Base-by-base conservation (phyloP, 1,139 yeast species). In the Magnusiomyces sp. region DNA sequence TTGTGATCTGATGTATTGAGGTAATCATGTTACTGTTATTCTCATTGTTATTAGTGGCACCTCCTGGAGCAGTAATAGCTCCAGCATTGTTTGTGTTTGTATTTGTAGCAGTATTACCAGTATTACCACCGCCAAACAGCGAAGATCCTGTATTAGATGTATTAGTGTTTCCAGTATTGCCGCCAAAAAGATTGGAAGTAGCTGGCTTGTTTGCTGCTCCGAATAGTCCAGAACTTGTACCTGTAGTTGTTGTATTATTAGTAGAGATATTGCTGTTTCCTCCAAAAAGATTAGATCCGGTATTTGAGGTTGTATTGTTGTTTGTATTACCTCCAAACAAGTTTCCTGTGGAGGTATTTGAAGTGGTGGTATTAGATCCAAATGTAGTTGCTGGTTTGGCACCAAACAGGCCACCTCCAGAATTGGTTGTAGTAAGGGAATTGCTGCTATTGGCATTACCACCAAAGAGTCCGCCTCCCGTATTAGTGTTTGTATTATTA, bases 1-100 rank as follows among this genome's bases (percentile, higher is more conserved):
- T 84, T 2, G 92, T 85, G 49, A 89, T 74, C 44, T 79, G 83
- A 2, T 61, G 48, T 57, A 62, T 47, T 60, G 62, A 53, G 36
- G 45, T 27, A 44, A 40, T 20, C 17, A 55, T 47, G 42, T 54
- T 58, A 49, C 56, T 61, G 49, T 46, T 34, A 55, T 61, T 14
- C 46, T 16, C 58, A 59, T 48, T 57, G 57, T 41, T 46, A 54
- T 33, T 49, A 49, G 45, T 43, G 45, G 50, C 42, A 43, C 54
- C 53, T 32, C 50, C 45, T 17, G 50, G 44, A 17, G 47, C 45
- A 14, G 51, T 47, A 19, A 29, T 29, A 13, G 5, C 19, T 5
- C 48, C 46, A 16, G 49, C 40, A 36, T 27, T 37, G 13, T 39
- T 43, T 19, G 47, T 46, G 38, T 33, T 40, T 16, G 42, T 31